Conservation (phyloP, 176 grass and related monocot genomes). For the Oryza glumipatula region DNA sequence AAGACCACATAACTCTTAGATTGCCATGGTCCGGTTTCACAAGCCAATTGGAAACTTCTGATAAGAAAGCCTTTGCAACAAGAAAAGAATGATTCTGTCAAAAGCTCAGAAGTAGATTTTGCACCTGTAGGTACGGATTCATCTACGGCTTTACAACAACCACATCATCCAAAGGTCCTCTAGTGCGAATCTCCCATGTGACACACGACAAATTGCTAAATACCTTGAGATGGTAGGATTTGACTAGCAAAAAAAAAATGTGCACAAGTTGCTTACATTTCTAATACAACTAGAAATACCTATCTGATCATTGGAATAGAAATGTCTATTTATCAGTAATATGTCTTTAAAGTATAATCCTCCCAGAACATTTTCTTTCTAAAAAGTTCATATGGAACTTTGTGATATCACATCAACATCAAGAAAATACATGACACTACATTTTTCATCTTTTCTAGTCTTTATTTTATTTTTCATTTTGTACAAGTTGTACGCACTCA, state of each 20-base stretch:
- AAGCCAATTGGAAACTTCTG: conserved; percentile 1
- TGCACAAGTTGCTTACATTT: conserved; percentile 31
- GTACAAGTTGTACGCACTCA: conserved; percentile 13
- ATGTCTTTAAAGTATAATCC: conserved; percentile 1
- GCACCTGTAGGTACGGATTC: neutral
- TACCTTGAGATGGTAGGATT: neutral
- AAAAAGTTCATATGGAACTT: neutral
- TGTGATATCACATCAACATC: neutral
- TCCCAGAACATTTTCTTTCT: neutral
- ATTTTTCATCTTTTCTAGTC: neutral
- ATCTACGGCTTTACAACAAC: neutral
- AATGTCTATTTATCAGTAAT: neutral
- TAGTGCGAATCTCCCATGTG: conserved; percentile 32
- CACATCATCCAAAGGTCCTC: conserved; percentile 25
- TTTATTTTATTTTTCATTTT: conserved; percentile 15
- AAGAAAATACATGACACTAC: neutral
- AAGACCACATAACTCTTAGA: conserved; percentile 6
- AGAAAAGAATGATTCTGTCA: conserved; percentile 32
- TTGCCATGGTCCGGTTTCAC: neutral
- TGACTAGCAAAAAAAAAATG: neutral
- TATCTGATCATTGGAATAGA: conserved; percentile 25
- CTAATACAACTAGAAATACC: neutral
- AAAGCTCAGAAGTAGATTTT: conserved; percentile 26
- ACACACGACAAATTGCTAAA: conserved; percentile 4
- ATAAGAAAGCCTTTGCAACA: conserved; percentile 6